phyloP scores from a whole-genome alignment of 176 grass and related monocot species.

The Secale cereale region DNA sequence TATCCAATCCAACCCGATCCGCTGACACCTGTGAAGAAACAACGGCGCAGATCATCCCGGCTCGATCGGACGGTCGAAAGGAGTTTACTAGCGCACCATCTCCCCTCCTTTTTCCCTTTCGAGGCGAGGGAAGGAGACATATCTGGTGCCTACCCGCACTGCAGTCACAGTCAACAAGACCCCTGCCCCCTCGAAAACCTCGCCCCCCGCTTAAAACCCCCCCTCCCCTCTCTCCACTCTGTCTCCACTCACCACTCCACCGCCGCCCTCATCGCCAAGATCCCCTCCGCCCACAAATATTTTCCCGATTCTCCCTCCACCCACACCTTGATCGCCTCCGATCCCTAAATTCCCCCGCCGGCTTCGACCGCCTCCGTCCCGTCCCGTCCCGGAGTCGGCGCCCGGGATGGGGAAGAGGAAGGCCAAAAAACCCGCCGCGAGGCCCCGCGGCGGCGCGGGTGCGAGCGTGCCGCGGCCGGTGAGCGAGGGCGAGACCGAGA shows the following conservation, averaged over 20 bases:
- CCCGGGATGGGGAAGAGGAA: constrained; percentile 4
- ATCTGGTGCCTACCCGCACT: too few relatives aligned
- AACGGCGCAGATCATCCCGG: neutral
- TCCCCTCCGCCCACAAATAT: neutral
- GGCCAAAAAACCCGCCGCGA: neutral
- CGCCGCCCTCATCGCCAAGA: neutral
- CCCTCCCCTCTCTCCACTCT: neutral
- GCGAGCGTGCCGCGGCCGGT: constrained; percentile 16
- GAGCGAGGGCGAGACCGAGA: neutral
- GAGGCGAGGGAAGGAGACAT: too few relatives aligned
- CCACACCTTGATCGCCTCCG: neutral
- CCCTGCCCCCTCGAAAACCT: neutral
- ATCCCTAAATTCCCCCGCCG: neutral
- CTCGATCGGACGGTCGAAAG: neutral
- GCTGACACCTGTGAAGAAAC: neutral
- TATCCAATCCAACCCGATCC: too few relatives aligned
- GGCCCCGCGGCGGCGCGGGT: neutral
- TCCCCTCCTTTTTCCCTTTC: neutral
- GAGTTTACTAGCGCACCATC: neutral
- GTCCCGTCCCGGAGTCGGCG: neutral
- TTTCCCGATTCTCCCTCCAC: neutral
- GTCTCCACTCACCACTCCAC: neutral
- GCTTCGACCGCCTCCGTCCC: neutral
- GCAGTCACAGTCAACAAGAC: neutral
- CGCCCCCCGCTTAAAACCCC: neutral